Conservation (phyloP, 257 asterid genomes). For the Scutellaria minor region DNA sequence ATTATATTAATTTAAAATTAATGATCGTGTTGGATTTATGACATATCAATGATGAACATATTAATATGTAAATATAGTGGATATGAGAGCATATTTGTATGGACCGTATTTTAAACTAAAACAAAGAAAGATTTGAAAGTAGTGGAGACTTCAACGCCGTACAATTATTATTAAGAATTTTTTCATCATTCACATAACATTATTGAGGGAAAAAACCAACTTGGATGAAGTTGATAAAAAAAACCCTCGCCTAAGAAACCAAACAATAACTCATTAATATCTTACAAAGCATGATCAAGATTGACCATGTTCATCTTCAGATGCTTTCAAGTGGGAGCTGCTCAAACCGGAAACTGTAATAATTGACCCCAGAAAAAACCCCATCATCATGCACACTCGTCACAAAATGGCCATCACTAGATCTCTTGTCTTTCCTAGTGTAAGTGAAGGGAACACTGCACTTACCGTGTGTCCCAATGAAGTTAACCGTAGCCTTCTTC, state of each 20-base stretch:
- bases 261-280: neutral
- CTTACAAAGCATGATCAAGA: no score
- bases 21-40: no score
- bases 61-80: no score
- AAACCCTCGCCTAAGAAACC: neutral
- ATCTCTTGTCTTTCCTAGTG: neutral
- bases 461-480: neutral
- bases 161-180: neutral
- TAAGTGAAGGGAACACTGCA: slow-evolving; percentile 6
- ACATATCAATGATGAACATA: no score
- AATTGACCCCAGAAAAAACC: neutral
- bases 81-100: no score
- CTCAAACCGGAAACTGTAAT: slow-evolving; percentile 17
- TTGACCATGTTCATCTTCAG: no score
- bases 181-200: neutral
- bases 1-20: no score
- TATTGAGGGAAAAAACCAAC: slow-evolving; percentile 13
- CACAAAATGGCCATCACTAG: neutral
- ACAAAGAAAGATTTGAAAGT: no score
- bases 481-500: neutral
- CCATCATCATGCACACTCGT: neutral
- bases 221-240: neutral
- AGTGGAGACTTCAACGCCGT: no score
- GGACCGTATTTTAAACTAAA: no score
- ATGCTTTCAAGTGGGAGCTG: neutral